Base-by-base conservation (phyloP, 805 yeast genomes). In the Yarrowia sp. region DNA sequence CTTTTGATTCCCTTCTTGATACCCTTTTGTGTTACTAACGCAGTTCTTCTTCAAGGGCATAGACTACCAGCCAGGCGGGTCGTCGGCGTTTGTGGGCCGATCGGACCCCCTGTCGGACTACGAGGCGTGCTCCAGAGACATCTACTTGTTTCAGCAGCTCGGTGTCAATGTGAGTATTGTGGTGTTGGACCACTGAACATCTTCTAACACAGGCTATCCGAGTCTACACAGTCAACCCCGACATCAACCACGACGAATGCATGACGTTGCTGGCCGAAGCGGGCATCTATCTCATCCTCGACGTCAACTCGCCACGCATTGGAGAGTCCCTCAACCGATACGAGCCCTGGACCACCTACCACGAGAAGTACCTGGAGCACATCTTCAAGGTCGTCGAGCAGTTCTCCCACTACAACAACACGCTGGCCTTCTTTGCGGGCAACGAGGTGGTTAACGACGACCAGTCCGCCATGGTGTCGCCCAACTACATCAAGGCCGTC, bases 11-110 rank as follows among this genome's bases (percentile, higher is more conserved):
- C 2, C 29, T 9, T 7, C 21, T 24, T 42, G 47, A 42, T 25
- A 7, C 31, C 32, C 32, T 5, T 27, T 38, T 55, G 33, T 29
- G 61, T 51, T 33, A 51, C 61, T 55, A 55, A 55, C 61, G 12
- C 46, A 55, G 61, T 55, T 55, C 29, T 55, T 55, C 27, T 29
- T 55, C 33, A 55, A 55, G 39, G 97, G 97, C 66, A 89, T 92
- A 19, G 98, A 90, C 73, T 92, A 92, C 75, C 97, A 92, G 73
- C 97, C 97, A 0, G 96, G 97, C 63, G 97, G 97, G 6, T 86
- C 96, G 2, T 88, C 96, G 13, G 81, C 86, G 65, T 77, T 87
- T 65, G 36, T 27, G 27, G 61, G 61, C 10, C 36, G 36, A 4
- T 80, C 84, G 4, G 97, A 93, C 72, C 96, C 97, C 1, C 77